Base-by-base conservation (phyloP, 495 filamentous ascomycete genomes). In the Stereocaulon alpinum region DNA sequence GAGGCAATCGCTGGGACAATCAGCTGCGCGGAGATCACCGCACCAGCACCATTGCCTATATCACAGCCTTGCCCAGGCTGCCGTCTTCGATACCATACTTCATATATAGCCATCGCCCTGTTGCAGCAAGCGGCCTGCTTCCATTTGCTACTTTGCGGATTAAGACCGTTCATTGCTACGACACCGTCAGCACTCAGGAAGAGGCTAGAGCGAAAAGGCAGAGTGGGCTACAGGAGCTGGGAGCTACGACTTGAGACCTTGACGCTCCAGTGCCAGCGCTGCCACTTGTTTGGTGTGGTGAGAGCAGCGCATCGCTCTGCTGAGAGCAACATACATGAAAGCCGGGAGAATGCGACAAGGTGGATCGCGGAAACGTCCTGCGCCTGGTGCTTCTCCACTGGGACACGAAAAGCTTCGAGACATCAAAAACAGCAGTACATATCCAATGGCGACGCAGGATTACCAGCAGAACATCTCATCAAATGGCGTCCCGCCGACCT, bases 291-390 rank as follows among this genome's bases (percentile, higher is more conserved):
- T n/a, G 0, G n/a, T n/a, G 18, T 29, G 14, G 49, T 37, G 49
- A 52, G 49, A n/a, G 17, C 29, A 18, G 9, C 49, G 34, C 34
- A 52, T 32, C 10, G 15, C 17, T 11, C 7, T 30, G 2, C 18
- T 4, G 30, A 17, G 10, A 11, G 5, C 3, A 7, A n/a, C 29
- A 10, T 29, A 34, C 1, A 52, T 34, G 56, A 42, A 50, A 49
- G 20, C 56, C 9, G 34, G 34, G n/a, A 30, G 18, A 37, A 61
- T 61, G 61, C 42, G 29, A 29, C 51, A 67, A 58, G 52, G 45
- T 15, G 41, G 54, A n/a, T 63, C 80, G 51, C 79, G 86, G 72
- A 92, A 92, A 73, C 78, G 88, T 70, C 77, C 87, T 60, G 86
- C 87, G 34, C 84, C 88, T 47, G 88, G 87, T 64, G 71, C 85